Conservation (phyloP, 139 green algal species). For the Mychonastes homosphaera region DNA sequence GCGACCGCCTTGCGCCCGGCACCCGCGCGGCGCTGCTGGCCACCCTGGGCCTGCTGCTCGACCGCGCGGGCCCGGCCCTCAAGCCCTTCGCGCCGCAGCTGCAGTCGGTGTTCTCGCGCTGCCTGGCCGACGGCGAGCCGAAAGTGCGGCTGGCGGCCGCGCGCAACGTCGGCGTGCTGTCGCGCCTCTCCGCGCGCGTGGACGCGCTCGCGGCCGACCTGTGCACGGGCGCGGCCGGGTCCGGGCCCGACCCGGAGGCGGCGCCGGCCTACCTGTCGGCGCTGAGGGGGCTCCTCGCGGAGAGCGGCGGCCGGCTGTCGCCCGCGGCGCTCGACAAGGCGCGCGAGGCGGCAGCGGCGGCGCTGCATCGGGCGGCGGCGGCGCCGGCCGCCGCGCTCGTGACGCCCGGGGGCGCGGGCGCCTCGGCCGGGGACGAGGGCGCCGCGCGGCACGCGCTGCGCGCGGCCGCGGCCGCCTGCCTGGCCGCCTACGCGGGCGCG, state of each 20-base stretch:
- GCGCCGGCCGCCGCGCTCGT: constrained; percentile 1
- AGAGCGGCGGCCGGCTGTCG: constrained; percentile 40
- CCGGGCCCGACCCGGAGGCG: constrained; percentile 26
- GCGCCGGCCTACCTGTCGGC: constrained; percentile 55
- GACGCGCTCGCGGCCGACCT: constrained; percentile 65
- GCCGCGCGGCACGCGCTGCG: constrained; percentile 1
- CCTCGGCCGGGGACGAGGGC: neutral
- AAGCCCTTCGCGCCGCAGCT: constrained; percentile 96
- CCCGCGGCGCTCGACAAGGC: constrained; percentile 42
- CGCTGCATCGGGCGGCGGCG: constrained; percentile 15
- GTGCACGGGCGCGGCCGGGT: constrained; percentile 24
- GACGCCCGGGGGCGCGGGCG: neutral
- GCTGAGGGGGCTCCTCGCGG: constrained; percentile 48
- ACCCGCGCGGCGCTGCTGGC: constrained; percentile 83
- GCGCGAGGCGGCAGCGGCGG: constrained; percentile 11
- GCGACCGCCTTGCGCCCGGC: constrained; percentile 59
- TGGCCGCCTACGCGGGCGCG: neutral
- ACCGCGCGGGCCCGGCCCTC: constrained; percentile 68
- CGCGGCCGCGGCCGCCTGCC: neutral
- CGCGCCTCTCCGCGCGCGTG: constrained; percentile 51
- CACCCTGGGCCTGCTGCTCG: constrained; percentile 78
- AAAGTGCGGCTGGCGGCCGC: constrained; percentile 46
- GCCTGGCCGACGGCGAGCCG: constrained; percentile 62
- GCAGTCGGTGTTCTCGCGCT: constrained; percentile 97
- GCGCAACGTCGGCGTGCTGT: constrained; percentile 69